Conservation (phyloP, 495 filamentous ascomycete species). For the Neurospora sp. region DNA sequence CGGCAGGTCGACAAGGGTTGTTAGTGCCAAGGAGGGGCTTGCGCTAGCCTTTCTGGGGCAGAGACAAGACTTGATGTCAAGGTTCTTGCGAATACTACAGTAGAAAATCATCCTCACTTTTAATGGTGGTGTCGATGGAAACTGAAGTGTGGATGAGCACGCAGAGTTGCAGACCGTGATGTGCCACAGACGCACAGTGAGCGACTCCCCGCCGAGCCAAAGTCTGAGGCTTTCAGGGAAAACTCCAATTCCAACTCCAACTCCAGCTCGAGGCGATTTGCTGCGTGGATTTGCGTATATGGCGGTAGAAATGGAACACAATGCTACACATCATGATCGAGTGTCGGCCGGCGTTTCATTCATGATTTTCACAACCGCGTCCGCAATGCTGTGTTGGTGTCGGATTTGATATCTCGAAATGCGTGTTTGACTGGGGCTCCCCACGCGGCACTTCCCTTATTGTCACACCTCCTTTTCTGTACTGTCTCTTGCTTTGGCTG, state of each 20-base stretch:
- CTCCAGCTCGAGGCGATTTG: neutral
- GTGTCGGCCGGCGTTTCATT: neutral
- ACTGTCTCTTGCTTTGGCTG: neutral
- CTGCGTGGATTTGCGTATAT: neutral
- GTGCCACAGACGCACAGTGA: neutral
- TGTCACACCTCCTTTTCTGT: neutral
- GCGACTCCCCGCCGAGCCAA: neutral
- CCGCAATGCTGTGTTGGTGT: neutral
- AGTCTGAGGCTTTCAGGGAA: conserved; percentile 8
- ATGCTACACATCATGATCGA: neutral
- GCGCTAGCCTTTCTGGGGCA: conserved; percentile 5
- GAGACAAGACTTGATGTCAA: conserved; percentile 1
- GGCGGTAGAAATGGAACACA: neutral
- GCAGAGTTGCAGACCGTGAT: neutral
- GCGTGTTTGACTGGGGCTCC: neutral
- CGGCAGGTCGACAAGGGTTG: conserved; percentile 14
- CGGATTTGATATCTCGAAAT: neutral
- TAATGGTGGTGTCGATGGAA: neutral
- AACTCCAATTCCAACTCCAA: conserved; percentile 1
- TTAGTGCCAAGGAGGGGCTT: conserved; percentile 7
- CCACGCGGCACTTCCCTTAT: neutral
- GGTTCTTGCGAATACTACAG: conserved; percentile 1
- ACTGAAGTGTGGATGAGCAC: neutral
- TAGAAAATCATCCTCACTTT: conserved; percentile 1
- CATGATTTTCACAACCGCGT: neutral